Evolutionary conservation across 345 rosid species (phyloP), one percentile per base, ranked within the genome.

Genomic region (Punica granatum): DNA sequence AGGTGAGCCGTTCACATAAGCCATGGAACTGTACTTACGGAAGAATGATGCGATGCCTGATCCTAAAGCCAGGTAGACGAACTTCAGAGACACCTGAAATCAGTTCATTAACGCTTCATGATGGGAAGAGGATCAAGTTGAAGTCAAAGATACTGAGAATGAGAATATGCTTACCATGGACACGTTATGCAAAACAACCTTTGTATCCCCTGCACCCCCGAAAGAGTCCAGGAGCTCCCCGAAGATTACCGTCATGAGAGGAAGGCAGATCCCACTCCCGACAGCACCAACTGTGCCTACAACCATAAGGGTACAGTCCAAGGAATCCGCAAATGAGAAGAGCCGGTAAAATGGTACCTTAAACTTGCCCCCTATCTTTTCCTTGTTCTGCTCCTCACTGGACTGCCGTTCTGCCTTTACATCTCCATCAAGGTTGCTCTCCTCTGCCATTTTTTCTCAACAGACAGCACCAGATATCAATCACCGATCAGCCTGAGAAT

Each of bases 311-410:
- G 51, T 2, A 32, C 18, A 41, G 60, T 79, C 83, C 11, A 35
- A 33, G 41, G 77, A 53, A 63, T 76, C 83, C 0, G 80, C 78
- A 7, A 70, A 76, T 0, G 76, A 59, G 69, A 79, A 79, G 2
- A 76, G 78, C 77, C 74, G 71, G 64, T 25, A 53, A 43, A 73
- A 73, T 32, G 80, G 76, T 11, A 76, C 80, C 14, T 72, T 42
- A 18, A 37, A 65, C 26, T 77, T 18, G 48, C 59, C 42, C 65
- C 62, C 72, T 18, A 73, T 63, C 23, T 63, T 42, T 23, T 53
- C 44, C 42, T 63, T 60, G 60, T 54, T 23, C 25, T 53, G 43
- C 46, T 32, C 36, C 7, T 31, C 49, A 68, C 14, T 19, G 30
- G 59, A 21, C n/a, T 36, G 41, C 32, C 39, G 58, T 15, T 34